These are phyloP conservation scores for Clonostachys sp. DNA, from an alignment of 2,329 filamentous ascomycete species.

Conservation along the genomic window DNA sequence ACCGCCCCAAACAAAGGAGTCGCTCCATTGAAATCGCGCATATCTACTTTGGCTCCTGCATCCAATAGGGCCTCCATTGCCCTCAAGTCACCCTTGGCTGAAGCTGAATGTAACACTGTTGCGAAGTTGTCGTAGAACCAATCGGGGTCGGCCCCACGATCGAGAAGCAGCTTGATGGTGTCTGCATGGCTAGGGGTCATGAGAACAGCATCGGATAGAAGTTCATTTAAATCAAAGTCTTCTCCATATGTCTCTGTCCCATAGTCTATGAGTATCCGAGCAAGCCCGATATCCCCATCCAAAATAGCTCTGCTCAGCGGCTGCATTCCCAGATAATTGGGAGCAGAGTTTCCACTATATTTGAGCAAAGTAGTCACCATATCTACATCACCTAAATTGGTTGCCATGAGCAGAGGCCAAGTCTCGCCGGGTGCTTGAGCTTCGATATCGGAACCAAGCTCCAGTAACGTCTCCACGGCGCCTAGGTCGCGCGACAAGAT, in stretches of 20 bases:
- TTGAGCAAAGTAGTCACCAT: background rate
- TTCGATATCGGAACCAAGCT: background rate
- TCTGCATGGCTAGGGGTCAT: background rate
- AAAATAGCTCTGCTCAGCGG: background rate
- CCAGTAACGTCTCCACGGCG: background rate
- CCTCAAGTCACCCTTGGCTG: background rate
- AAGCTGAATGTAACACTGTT: background rate
- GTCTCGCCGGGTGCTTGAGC: background rate
- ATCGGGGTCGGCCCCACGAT: constrained; percentile 1
- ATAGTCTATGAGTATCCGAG: background rate
- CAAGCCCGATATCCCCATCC: background rate
- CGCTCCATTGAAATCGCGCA: background rate
- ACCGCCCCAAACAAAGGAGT: background rate
- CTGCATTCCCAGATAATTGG: background rate
- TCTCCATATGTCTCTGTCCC: background rate
- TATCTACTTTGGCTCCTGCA: background rate
- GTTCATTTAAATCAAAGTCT: background rate
- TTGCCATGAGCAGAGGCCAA: background rate
- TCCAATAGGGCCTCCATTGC: background rate
- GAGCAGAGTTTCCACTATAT: background rate
- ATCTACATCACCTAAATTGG: background rate
- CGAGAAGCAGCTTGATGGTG: constrained; percentile 1
- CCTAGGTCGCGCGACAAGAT: background rate
- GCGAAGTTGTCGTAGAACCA: background rate
- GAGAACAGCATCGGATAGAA: background rate